These are phyloP conservation scores for Hydnum rufescens DNA, from an alignment of 768 basidiomycete species.

Conservation along the genomic window DNA sequence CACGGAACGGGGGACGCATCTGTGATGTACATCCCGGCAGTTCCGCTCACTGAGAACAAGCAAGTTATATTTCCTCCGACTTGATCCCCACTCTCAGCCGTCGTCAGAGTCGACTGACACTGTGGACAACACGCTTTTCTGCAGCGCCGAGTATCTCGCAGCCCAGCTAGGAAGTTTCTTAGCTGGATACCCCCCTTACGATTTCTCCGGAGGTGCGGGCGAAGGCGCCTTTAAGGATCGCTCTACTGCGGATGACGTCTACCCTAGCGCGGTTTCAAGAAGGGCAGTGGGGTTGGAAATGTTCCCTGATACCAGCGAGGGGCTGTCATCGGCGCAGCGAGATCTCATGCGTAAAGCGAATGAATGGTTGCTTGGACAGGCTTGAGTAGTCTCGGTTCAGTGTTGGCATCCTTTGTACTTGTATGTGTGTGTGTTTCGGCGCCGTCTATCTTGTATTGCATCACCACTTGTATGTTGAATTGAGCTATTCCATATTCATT, in stretches of 20 bases:
- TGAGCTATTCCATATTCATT: too few relatives aligned
- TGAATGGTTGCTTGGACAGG: not conserved
- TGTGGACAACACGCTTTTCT: not conserved
- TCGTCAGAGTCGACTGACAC: not conserved
- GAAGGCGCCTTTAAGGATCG: constrained; percentile 5
- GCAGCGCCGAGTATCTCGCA: constrained; percentile 5
- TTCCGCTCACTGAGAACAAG: constrained; percentile 9
- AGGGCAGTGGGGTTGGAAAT: not conserved
- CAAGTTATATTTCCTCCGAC: not conserved
- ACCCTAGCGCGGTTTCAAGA: not conserved
- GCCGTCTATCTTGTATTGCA: too few relatives aligned
- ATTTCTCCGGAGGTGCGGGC: constrained; percentile 9
- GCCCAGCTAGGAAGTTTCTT: constrained; percentile 3
- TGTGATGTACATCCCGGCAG: constrained; percentile 9
- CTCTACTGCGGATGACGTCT: not conserved
- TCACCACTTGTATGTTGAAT: too few relatives aligned
- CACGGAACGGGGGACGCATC: constrained; percentile 9
- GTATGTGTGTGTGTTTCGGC: too few relatives aligned
- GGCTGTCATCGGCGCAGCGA: not conserved
- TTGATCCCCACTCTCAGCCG: too few relatives aligned
- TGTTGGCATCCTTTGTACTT: too few relatives aligned
- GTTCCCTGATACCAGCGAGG: not conserved
- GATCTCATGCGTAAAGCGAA: not conserved
- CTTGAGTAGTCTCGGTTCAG: too few relatives aligned
- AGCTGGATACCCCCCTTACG: constrained; percentile 3